These are phyloP conservation scores for Talinum fruticosum DNA, from an alignment of 148 eudicot genomes.

Conservation along the genomic window DNA sequence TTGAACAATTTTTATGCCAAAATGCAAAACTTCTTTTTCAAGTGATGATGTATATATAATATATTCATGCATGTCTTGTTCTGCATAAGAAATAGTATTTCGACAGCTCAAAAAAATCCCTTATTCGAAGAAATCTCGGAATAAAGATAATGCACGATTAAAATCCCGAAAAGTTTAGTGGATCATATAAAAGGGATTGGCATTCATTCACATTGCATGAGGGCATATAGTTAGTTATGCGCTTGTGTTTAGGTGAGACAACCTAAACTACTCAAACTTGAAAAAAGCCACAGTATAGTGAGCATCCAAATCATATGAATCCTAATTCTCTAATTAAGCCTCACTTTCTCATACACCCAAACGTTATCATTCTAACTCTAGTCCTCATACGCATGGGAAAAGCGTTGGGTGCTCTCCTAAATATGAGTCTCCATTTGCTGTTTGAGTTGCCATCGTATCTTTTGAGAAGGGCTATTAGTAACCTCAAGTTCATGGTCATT, in stretches of 20 bases:
- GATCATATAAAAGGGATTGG: neutral
- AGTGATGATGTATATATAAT: too few relatives aligned
- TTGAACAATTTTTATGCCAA: too few relatives aligned
- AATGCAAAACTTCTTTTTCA: too few relatives aligned
- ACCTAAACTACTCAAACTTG: neutral
- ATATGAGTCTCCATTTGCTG: neutral
- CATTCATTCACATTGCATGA: conserved; percentile 20
- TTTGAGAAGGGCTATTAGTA: neutral
- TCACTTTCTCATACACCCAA: neutral
- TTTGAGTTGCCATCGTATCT: neutral
- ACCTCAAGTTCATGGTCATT: neutral
- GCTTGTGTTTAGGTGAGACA: neutral
- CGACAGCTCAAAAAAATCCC: too few relatives aligned
- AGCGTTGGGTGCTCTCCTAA: neutral
- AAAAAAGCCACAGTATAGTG: neutral
- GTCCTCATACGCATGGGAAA: neutral
- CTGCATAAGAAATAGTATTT: too few relatives aligned
- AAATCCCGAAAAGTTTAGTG: too few relatives aligned
- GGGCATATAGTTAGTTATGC: neutral
- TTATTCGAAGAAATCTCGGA: too few relatives aligned
- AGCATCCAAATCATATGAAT: neutral
- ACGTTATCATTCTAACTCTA: neutral
- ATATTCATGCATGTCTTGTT: too few relatives aligned
- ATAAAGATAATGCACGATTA: too few relatives aligned
- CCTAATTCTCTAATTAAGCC: neutral